Percentiles rank a stretch among this genome's conserved stretches.
These are phyloP conservation scores for Camelina hispida DNA, from an alignment of 345 rosid genomes.

Conservation along the genomic window DNA sequence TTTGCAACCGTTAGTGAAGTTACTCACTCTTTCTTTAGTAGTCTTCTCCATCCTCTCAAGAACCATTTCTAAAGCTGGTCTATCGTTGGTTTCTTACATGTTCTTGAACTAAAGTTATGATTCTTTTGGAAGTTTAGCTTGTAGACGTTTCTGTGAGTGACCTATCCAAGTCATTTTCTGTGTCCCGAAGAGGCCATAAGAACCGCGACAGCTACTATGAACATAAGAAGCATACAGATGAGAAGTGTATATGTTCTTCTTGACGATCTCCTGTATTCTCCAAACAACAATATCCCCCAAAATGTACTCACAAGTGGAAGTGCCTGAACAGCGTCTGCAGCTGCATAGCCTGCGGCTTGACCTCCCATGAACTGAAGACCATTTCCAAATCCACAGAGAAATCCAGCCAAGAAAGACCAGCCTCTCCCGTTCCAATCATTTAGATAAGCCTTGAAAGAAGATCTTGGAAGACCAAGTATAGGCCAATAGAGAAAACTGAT, in stretches of 20 bases:
- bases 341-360: conserved; percentile 94
- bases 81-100: not conserved
- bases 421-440: conserved; percentile 82
- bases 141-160: not conserved
- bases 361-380: conserved; percentile 94
- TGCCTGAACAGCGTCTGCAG: conserved; percentile 94
- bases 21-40: too few species aligned
- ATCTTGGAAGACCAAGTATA: conserved; percentile 58
- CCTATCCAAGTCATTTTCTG: conserved; percentile 51
- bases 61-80: too few species aligned
- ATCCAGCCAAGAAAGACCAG: conserved; percentile 82
- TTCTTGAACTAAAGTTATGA: not conserved
- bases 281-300: conserved; percentile 82
- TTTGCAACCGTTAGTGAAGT: too few species aligned
- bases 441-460: conserved; percentile 70
- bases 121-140: not conserved
- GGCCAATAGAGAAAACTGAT: conserved; percentile 70
- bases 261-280: conserved; percentile 83
- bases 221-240: conserved; percentile 71
- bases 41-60: too few species aligned
- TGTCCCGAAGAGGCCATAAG: conserved; percentile 84
- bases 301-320: conserved; percentile 90
- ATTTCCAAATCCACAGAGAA: conserved; percentile 81
- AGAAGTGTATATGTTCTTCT: conserved; percentile 67
- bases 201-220: conserved; percentile 69